Conservation (phyloP, 768 basidiomycete species). For the Rhodotorula diobovata region DNA sequence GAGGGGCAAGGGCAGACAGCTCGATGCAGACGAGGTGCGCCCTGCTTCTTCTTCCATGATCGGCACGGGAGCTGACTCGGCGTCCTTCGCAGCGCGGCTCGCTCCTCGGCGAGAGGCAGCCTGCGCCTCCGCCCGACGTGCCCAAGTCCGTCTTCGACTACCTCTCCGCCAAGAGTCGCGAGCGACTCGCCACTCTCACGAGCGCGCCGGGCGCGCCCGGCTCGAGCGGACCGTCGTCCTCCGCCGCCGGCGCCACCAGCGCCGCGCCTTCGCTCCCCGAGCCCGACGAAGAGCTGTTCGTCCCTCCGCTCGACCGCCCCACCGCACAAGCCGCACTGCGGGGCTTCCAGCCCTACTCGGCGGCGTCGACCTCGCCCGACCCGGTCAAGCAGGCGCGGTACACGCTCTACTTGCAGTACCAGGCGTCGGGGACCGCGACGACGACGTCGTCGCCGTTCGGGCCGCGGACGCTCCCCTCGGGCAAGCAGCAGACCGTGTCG, state of each 20-base stretch:
- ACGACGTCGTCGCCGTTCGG: constrained; percentile 51
- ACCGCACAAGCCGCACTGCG: constrained; percentile 78
- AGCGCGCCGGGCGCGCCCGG: constrained; percentile 13
- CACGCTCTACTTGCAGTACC: constrained; percentile 69
- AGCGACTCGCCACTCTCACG: constrained; percentile 59
- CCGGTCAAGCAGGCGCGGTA: constrained; percentile 80
- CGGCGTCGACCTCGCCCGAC: constrained; percentile 51
- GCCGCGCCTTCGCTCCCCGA: constrained; percentile 42
- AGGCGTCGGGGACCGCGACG: constrained; percentile 55
- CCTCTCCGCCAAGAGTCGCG: constrained; percentile 84
- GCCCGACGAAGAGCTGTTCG: constrained; percentile 47
- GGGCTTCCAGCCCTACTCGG: constrained; percentile 84
- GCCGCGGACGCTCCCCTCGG: constrained; percentile 46
- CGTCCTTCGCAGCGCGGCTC: constrained; percentile 62
- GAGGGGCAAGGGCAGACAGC: constrained; percentile 38
- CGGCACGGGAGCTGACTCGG: background rate
- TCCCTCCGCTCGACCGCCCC: constrained; percentile 66
- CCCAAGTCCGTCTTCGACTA: constrained; percentile 88
- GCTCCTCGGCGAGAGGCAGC: constrained; percentile 72
- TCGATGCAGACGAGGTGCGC: constrained; percentile 35
- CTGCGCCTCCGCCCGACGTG: constrained; percentile 53
- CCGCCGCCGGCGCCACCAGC: background rate
- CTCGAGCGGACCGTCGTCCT: background rate
- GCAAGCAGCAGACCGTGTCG: constrained; percentile 60
- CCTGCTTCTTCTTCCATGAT: background rate